A percentile compares a stretch with the other conserved stretches of the same genome.
phyloP scores from a whole-genome alignment of 1,139 yeast genomes.

The Lodderomyces parapsilosis region DNA sequence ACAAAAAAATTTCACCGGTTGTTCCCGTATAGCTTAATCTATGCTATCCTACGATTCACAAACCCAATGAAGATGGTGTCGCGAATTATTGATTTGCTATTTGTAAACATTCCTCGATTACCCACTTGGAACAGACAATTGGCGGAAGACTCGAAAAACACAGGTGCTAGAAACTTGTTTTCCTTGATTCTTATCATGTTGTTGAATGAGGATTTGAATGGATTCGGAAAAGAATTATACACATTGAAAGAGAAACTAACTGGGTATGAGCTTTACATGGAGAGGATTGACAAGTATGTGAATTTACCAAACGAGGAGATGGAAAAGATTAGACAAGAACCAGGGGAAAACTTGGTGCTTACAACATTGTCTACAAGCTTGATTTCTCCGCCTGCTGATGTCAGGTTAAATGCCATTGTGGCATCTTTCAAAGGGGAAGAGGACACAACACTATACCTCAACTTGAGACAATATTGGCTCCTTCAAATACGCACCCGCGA shows the following conservation, averaged over 20 bases:
- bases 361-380: slow-evolving; percentile 22
- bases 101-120: slow-evolving; percentile 63
- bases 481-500: slow-evolving; percentile 69
- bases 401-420: not conserved
- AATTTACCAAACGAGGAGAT: slow-evolving; percentile 16
- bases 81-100: slow-evolving; percentile 70
- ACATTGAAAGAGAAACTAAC: slow-evolving; percentile 31
- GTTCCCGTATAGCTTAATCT: slow-evolving; percentile 75
- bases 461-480: slow-evolving; percentile 61
- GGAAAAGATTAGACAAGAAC: slow-evolving; percentile 25
- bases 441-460: slow-evolving; percentile 35
- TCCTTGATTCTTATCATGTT: slow-evolving; percentile 71
- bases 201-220: slow-evolving; percentile 74
- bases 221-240: slow-evolving; percentile 55
- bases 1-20: slow-evolving; percentile 65
- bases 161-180: slow-evolving; percentile 62
- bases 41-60: slow-evolving; percentile 73
- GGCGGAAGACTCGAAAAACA: slow-evolving; percentile 23
- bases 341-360: slow-evolving; percentile 24
- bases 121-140: slow-evolving; percentile 16
- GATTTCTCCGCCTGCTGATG: slow-evolving; percentile 18
- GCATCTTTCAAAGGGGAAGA: slow-evolving; percentile 5
- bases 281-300: slow-evolving; percentile 28
- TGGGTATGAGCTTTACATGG: slow-evolving; percentile 22
- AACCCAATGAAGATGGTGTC: slow-evolving; percentile 85